Conservation (phyloP, 2,329 filamentous ascomycete species). For the Aspergillus sp. region DNA sequence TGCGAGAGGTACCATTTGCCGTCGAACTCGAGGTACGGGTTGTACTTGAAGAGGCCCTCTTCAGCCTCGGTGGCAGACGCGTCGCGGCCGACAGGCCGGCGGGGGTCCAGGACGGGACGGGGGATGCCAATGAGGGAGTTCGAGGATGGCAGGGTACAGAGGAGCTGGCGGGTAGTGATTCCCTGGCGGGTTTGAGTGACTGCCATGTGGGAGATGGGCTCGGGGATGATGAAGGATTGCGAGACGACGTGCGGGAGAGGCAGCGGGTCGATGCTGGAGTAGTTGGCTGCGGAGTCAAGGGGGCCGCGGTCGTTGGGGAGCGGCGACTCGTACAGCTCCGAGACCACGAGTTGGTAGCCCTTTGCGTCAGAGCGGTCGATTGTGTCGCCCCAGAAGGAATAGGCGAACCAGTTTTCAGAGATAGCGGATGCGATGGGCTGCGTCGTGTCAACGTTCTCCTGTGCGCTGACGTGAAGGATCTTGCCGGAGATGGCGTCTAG, state of each 20-base stretch:
- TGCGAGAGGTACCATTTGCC: slow-evolving; percentile 79
- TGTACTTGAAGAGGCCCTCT: slow-evolving; percentile 78
- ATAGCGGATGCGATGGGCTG: slow-evolving; percentile 74
- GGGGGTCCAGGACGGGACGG: slow-evolving; percentile 74
- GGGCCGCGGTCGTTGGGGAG: slow-evolving; percentile 80
- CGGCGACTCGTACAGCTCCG: slow-evolving; percentile 87
- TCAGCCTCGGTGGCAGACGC: slow-evolving; percentile 74
- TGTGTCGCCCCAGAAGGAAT: slow-evolving; percentile 67
- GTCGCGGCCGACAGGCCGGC: slow-evolving; percentile 81
- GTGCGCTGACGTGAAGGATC: slow-evolving; percentile 67
- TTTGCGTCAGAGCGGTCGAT: slow-evolving; percentile 55
- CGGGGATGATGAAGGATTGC: slow-evolving; percentile 76
- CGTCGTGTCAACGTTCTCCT: slow-evolving; percentile 69
- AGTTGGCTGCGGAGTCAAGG: slow-evolving; percentile 66
- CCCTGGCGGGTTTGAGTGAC: slow-evolving; percentile 90
- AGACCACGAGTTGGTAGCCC: slow-evolving; percentile 80
- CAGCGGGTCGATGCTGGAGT: slow-evolving; percentile 68
- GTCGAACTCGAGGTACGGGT: slow-evolving; percentile 76
- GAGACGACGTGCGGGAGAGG: slow-evolving; percentile 72
- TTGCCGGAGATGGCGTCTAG: slow-evolving; percentile 84
- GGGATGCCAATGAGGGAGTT: slow-evolving; percentile 78
- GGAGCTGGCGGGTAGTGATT: slow-evolving; percentile 77
- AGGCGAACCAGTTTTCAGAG: slow-evolving; percentile 94
- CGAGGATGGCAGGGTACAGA: slow-evolving; percentile 71
- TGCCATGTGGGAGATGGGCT: slow-evolving; percentile 73